These are phyloP conservation scores for Crithidia bombi DNA, from an alignment of 208 protist species.

Conservation along the genomic window DNA sequence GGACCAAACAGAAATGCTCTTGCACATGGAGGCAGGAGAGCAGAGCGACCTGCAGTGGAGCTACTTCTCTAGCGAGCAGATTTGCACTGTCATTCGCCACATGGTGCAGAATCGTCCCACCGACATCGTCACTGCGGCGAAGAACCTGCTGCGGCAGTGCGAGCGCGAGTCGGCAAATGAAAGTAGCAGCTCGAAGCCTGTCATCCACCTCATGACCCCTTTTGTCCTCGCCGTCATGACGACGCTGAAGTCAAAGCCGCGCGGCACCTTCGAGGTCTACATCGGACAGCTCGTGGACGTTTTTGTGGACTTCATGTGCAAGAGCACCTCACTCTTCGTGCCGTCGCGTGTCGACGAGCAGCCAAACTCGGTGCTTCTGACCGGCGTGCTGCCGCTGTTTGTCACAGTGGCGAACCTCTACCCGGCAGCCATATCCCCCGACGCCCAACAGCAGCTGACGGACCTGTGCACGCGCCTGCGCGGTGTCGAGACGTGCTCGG, in stretches of 20 bases:
- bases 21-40: conserved; percentile 41
- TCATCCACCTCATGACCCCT: conserved; percentile 68
- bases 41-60: conserved; percentile 45
- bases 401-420: conserved; percentile 64
- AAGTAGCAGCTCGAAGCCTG: conserved; percentile 25
- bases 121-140: conserved; percentile 30
- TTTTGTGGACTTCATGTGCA: conserved; percentile 42
- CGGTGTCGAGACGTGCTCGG: conserved; percentile 9
- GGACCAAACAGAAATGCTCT: conserved; percentile 67
- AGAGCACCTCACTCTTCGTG: conserved; percentile 22
- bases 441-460: conserved; percentile 41
- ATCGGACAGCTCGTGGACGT: conserved; percentile 55
- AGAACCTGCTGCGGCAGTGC: conserved; percentile 37
- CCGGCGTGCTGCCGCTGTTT: conserved; percentile 75
- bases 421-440: conserved; percentile 46
- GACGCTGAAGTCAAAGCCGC: conserved; percentile 23
- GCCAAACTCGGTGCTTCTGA: conserved; percentile 64
- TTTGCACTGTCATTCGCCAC: conserved; percentile 51
- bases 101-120: conserved; percentile 38
- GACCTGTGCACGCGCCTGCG: conserved; percentile 32
- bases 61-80: conserved; percentile 52
- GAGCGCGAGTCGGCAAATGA: conserved; percentile 33
- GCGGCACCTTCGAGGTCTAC: conserved; percentile 15
- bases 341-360: conserved; percentile 23
- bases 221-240: conserved; percentile 69